Conservation (phyloP, 2,329 filamentous ascomycete species). For the Scytalidium sp. region DNA sequence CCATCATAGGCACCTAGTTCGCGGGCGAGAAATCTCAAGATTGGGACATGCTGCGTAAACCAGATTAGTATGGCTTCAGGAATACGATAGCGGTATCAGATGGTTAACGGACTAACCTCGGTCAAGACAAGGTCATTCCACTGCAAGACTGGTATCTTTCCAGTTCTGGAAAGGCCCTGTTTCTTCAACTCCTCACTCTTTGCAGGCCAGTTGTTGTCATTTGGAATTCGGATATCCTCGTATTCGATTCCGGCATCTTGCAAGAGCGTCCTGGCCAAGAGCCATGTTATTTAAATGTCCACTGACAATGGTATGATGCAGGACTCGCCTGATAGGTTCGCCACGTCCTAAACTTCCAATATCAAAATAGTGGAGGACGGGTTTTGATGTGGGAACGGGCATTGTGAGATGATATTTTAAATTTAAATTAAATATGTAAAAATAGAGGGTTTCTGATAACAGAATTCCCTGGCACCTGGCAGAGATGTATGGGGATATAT, state of each 20-base stretch:
- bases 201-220: conserved; percentile 24
- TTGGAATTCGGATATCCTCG: conserved; percentile 25
- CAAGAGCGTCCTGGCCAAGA: conserved; percentile 21
- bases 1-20: conserved; percentile 35
- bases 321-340: conserved; percentile 24
- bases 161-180: conserved; percentile 25
- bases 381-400: not conserved
- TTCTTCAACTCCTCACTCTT: conserved; percentile 25
- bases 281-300: not conserved
- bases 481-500: too few relatives aligned
- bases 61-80: too few relatives aligned
- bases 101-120: conserved; percentile 17
- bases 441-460: too few relatives aligned
- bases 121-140: conserved; percentile 30
- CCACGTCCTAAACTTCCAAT: conserved; percentile 25
- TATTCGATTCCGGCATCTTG: conserved; percentile 26
- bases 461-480: too few relatives aligned
- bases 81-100: not conserved
- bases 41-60: conserved; percentile 25
- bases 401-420: too few relatives aligned
- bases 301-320: not conserved
- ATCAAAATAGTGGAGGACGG: conserved; percentile 21
- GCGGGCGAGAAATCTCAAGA: conserved; percentile 33
- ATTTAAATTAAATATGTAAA: too few relatives aligned
- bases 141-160: conserved; percentile 31